Evolutionary conservation across 2,329 filamentous ascomycete species (phyloP), one percentile per base, ranked within the genome.

Genomic region (Fusarium sp.): DNA sequence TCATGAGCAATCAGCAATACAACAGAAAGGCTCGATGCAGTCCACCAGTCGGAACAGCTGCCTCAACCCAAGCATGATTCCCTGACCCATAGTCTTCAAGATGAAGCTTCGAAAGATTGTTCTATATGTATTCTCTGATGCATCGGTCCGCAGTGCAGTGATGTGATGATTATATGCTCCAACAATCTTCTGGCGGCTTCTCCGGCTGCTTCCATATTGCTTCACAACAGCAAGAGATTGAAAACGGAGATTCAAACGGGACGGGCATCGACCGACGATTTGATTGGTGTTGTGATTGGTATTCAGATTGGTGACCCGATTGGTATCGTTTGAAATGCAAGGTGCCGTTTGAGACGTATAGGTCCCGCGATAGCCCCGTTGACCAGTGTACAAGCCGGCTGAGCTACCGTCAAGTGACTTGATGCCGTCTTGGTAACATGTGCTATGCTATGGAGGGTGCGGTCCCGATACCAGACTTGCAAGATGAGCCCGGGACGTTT

Each of bases 301-400:
- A 46, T 65, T 53, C 58, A 52, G 67, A 71, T 57, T 72, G 66
- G 72, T 65, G 65, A 54, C 53, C 67, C 58, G 67, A 67, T 57
- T 70, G 62, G 74, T 70, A 72, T 76, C 69, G 72, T 73, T 70
- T 72, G 57, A 66, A 56, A 74, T 76, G 76, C 75, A 76, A 69
- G 72, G 57, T 74, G 61, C 76, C 76, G 76, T 76, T 70, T 71
- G 67, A 74, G 72, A 76, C 74, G 69, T 63, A 67, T 63, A 58
- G 61, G 61, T 70, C 61, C 72, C 72, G 74, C 63, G 61, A 72
- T 72, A 69, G 69, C 73, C 65, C 74, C 67, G 69, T 72, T 48
- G 46, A 57, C 48, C 65, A 67, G 74, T 66, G 65, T 24, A 75
- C 72, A 74, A 72, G 67, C 65, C 67, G 70, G 74, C 60, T 67